A percentile compares a stretch with the other conserved stretches of the same genome.
Conservation (phyloP, 169 alveolate species). For the Ichthyophthirius multifiliis region DNA sequence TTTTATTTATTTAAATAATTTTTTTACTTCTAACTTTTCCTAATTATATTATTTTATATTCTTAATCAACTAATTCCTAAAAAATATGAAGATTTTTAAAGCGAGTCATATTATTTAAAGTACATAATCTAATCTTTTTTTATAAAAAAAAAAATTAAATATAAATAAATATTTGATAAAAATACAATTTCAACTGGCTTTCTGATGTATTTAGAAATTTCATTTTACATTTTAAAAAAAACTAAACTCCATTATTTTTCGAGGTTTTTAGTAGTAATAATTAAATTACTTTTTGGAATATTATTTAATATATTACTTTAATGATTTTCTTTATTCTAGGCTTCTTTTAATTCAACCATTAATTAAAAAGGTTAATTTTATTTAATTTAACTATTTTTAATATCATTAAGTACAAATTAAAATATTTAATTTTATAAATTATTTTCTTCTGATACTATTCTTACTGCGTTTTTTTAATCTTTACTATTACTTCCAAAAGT, state of each 20-base stretch:
- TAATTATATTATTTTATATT: not conserved
- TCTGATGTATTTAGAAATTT: not conserved
- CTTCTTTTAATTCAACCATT: constrained; percentile 2
- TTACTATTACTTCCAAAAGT: not conserved
- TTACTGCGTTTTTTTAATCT: not conserved
- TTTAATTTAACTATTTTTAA: not conserved
- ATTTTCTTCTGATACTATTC: not conserved
- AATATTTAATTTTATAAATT: not conserved
- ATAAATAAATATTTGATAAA: not conserved
- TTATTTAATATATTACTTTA: not conserved
- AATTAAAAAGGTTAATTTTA: not conserved
- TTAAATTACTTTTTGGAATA: not conserved
- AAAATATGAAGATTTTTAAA: not conserved
- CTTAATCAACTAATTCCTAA: not conserved
- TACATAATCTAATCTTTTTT: not conserved
- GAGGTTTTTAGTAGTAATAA: not conserved
- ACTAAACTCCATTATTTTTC: not conserved
- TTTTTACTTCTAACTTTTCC: not conserved
- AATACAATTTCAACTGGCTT: not conserved
- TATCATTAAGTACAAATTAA: not conserved
- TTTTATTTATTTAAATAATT: not conserved
- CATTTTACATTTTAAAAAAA: not conserved
- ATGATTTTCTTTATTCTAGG: not conserved
- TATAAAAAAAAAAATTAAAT: not conserved
- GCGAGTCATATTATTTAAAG: not conserved